Evolutionary conservation across 768 basidiomycete species (phyloP).

Genomic region (Podaxis carcinomalis): DNA sequence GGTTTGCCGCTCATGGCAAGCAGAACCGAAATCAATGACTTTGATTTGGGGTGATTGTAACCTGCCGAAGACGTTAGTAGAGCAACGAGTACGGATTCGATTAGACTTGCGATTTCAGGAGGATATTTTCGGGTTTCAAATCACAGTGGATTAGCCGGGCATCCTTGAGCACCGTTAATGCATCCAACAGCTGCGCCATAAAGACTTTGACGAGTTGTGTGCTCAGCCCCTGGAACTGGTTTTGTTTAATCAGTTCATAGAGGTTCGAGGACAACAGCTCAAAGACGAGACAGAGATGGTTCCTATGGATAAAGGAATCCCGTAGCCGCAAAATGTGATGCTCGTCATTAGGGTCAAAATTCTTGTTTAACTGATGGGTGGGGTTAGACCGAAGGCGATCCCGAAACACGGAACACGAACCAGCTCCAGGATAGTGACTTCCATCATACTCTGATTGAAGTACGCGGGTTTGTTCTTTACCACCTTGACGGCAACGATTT

Average conservation of each 20-base stretch:
- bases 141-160: slow-evolving; percentile 97
- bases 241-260: slow-evolving; percentile 99
- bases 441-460: slow-evolving; percentile 99
- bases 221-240: slow-evolving; percentile 95
- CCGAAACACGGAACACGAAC: slow-evolving; percentile 43
- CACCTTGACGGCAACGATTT: slow-evolving; percentile 98
- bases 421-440: slow-evolving; percentile 95
- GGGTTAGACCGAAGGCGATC: slow-evolving; percentile 6
- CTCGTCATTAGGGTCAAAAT: slow-evolving; percentile 89
- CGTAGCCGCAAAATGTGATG: slow-evolving; percentile 94
- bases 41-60: slow-evolving; percentile 98
- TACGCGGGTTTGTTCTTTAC: slow-evolving; percentile 99
- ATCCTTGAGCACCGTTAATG: slow-evolving; percentile 89
- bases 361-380: slow-evolving; percentile 78
- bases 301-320: slow-evolving; percentile 96
- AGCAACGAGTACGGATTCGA: slow-evolving; percentile 5
- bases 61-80: slow-evolving; percentile 33
- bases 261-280: slow-evolving; percentile 95
- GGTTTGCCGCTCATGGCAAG: slow-evolving; percentile 98
- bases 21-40: slow-evolving; percentile 98
- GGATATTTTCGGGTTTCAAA: slow-evolving; percentile 97
- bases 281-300: slow-evolving; percentile 95
- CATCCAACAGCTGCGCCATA: slow-evolving; percentile 91
- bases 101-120: slow-evolving; percentile 79
- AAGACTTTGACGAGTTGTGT: slow-evolving; percentile 99